Evolutionary conservation across 2,329 filamentous ascomycete species (phyloP).

Genomic region (Claviceps purpurea): DNA sequence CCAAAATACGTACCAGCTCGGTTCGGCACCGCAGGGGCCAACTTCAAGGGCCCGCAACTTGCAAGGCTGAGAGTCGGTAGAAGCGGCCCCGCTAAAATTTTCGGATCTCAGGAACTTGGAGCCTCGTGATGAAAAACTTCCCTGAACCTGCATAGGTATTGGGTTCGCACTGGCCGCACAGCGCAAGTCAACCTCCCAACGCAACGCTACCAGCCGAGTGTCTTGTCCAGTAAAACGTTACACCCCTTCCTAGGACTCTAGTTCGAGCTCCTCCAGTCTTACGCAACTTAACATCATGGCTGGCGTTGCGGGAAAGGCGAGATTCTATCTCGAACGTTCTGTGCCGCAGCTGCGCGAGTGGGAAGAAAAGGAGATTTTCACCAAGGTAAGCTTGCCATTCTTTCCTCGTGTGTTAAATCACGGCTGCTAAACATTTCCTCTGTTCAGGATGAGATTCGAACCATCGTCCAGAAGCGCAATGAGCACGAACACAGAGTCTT

Average conservation of each 20-base stretch:
- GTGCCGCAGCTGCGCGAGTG: slow-evolving; percentile 88
- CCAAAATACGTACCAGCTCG: not conserved
- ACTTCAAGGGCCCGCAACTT: too few relatives aligned
- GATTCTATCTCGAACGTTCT: slow-evolving; percentile 85
- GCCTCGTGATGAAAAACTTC: slow-evolving; percentile 6
- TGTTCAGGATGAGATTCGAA: slow-evolving; percentile 69
- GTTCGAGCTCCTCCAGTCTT: not conserved
- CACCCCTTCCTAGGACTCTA: not conserved
- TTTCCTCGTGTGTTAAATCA: not conserved
- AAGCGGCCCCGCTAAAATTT: slow-evolving; percentile 13
- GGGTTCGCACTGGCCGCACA: not conserved
- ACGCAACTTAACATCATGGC: slow-evolving; percentile 43
- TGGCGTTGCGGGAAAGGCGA: slow-evolving; percentile 80
- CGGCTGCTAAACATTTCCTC: not conserved
- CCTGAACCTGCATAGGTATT: slow-evolving; percentile 39
- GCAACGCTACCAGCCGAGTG: not conserved
- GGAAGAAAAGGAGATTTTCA: slow-evolving; percentile 84
- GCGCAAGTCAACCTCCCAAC: not conserved
- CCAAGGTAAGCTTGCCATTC: slow-evolving; percentile 38
- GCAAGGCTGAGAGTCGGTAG: slow-evolving; percentile 2
- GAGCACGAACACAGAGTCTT: slow-evolving; percentile 89
- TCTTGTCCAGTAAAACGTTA: not conserved
- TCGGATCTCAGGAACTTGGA: slow-evolving; percentile 3
- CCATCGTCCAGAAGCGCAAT: slow-evolving; percentile 79
- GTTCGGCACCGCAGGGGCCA: too few relatives aligned